Base-by-base conservation (phyloP, 257 asterid species). In the Vinca minor region DNA sequence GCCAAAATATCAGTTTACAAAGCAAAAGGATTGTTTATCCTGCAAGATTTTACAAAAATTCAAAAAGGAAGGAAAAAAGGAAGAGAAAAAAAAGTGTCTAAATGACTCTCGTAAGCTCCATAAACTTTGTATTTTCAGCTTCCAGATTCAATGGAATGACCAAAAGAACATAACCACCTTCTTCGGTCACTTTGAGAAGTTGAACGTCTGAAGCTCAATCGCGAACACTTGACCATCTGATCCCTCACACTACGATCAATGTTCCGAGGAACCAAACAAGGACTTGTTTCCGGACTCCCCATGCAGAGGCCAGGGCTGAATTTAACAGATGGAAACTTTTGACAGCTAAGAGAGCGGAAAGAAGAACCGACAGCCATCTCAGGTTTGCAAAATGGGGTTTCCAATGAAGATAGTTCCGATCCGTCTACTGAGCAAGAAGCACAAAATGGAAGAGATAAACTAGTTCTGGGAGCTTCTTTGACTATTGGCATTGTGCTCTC, bases 131-230 rank as follows among this genome's bases (percentile, higher is more conserved):
- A 67, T 29, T 35, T 54, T 82, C 70, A 82, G 79, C n/a, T 80
- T 45, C 77, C 87, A 63, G 85, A 73, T 67, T 77, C 87, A 55
- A 74, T 60, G 13, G 87, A 82, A 35, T 74, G 83, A 75, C 50
- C 80, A 34, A 87, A 80, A 36, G 94, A 83, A 71, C 96, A 85
- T 50, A 85, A 46, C 96, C 96, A 85, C 65, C 83, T 80, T 68
- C 91, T 74, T 0, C 70, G 80, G 25, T 87, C 96, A 1, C 57
- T 66, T 47, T 78, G 84, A 45, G 95, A 83, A 14, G 72, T 63
- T 2, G 91, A 82, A 23, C 85, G 91, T 73, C 88, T 69, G 38
- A 78, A 75, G 63, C 77, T 76, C 17, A 83, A 74, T 42, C 85
- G 70, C 26, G 88, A 85, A 70, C 83, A 84, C 42, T 80, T 70